Evolutionary conservation across 2,329 filamentous ascomycete species (phyloP).

Genomic region (Rosellinia necatrix): DNA sequence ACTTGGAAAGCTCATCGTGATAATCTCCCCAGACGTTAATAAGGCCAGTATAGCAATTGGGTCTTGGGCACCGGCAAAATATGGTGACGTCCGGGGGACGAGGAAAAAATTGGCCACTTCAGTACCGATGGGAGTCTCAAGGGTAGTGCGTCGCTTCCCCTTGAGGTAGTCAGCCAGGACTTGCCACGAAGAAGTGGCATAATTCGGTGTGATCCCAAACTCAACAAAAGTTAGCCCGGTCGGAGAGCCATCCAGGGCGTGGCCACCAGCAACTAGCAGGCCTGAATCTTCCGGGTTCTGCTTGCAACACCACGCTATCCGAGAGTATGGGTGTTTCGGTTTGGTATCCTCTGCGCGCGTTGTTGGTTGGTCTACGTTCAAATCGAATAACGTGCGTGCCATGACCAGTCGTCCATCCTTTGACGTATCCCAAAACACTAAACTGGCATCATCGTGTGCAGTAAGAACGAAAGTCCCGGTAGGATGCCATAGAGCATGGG

Average conservation of each 20-base stretch:
- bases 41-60: slow-evolving; percentile 83
- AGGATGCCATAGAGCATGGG: slow-evolving; percentile 90
- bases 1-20: slow-evolving; percentile 89
- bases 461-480: slow-evolving; percentile 89
- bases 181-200: slow-evolving; percentile 91
- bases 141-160: slow-evolving; percentile 71
- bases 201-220: slow-evolving; percentile 84
- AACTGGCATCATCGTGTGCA: slow-evolving; percentile 84
- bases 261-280: slow-evolving; percentile 82
- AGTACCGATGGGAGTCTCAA: slow-evolving; percentile 77
- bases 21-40: slow-evolving; percentile 83
- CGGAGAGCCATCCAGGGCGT: slow-evolving; percentile 65
- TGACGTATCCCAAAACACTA: slow-evolving; percentile 86
- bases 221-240: slow-evolving; percentile 90
- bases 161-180: slow-evolving; percentile 77
- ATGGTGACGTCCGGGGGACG: slow-evolving; percentile 80
- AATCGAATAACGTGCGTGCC: slow-evolving; percentile 78
- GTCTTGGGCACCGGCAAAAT: slow-evolving; percentile 87
- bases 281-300: slow-evolving; percentile 92
- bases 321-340: slow-evolving; percentile 74
- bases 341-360: slow-evolving; percentile 56
- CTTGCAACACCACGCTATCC: slow-evolving; percentile 92
- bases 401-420: slow-evolving; percentile 85
- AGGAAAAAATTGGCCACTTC: slow-evolving; percentile 81
- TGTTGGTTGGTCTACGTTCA: slow-evolving; percentile 71